Evolutionary conservation across 164 flowering plant species (phyloP), one percentile per base, ranked within the genome.

Genomic region (Chimonanthus praecox): DNA sequence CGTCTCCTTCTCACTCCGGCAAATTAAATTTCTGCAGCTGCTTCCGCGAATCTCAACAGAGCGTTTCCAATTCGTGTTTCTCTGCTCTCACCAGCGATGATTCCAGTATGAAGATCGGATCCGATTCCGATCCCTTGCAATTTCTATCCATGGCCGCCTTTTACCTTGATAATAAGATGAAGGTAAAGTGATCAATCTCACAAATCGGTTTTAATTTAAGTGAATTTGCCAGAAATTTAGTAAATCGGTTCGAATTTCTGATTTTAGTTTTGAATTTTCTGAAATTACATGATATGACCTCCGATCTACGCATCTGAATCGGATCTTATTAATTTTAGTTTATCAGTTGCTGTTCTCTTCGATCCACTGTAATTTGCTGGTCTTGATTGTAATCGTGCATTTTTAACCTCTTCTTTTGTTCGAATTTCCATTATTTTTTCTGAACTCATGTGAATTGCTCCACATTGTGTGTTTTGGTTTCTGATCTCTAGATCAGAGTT

Each of bases 71-170:
- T 45, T 66, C 68, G n/a, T 44, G 47, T 45, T 66, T 48, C 11
- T 66, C 68, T 43, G 47, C 13, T 66, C 68, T 66, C 68, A 45
- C 68, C 47, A 66, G 47, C 2, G 68, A 45, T 13, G 49, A 44
- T 66, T 66, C 68, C 5, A 11, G n/a, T 48, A 44, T 15, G 11
- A 10, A 4, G 68, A 66, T 44, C 68, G 48, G 68, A 66, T 44
- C 49, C 11, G 47, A 44, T 66, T 44, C 49, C 11, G 47, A 44
- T 66, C 48, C n/a, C 18, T 48, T 66, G n/a, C 47, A 44, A 44
- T 9, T 44, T 66, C 68, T 66, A 15, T n/a, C 68, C 44, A 66
- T 45, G 68, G 68, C 68, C 4, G 68, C 49, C 43, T 66, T 16
- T 45, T 66, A 45, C 68, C 7, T 10, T 45, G 68, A 66, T 6